phyloP scores from a whole-genome alignment of 2,329 filamentous ascomycete genomes.

The Aureobasidium subglaciale region DNA sequence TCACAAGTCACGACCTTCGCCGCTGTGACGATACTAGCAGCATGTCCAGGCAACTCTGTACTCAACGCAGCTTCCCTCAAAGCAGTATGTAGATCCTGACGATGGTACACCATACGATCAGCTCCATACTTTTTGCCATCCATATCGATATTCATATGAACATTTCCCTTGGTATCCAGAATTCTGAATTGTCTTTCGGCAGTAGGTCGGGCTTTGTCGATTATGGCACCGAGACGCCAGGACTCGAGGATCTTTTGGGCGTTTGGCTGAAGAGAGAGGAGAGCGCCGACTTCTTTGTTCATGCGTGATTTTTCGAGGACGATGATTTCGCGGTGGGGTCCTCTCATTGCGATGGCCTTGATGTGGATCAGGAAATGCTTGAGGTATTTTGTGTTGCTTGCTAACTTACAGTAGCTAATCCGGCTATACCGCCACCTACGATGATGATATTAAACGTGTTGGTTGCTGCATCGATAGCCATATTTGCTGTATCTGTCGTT shows the following conservation, averaged over 20 bases:
- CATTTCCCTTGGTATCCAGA: conserved; percentile 26
- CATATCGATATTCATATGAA: conserved; percentile 29
- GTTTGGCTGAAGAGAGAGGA: conserved; percentile 38
- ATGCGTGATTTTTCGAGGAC: conserved; percentile 26
- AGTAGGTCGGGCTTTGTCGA: conserved; percentile 27
- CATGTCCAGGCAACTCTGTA: conserved; percentile 19
- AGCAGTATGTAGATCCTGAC: conserved; percentile 35
- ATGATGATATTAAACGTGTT: conserved; percentile 27
- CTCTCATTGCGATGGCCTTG: conserved; percentile 30
- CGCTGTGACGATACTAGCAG: conserved; percentile 25
- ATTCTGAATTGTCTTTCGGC: conserved; percentile 33
- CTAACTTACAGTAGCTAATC: conserved; percentile 28
- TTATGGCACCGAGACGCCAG: conserved; percentile 27
- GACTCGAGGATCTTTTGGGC: conserved; percentile 31
- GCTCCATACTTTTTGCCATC: conserved; percentile 30
- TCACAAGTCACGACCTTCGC: conserved; percentile 22
- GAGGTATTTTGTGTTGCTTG: conserved; percentile 26
- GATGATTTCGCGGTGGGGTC: conserved; percentile 25
- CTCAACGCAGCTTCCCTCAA: conserved; percentile 24
- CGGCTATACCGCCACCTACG: conserved; percentile 28
- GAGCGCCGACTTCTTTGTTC: conserved; percentile 33
- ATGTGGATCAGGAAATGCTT: background rate
- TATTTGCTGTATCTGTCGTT: background rate
- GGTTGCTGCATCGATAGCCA: conserved; percentile 8
- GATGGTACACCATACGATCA: conserved; percentile 36